Base-by-base conservation (phyloP, 352 stramenopile species). In the Aphanomyces stellatus region DNA sequence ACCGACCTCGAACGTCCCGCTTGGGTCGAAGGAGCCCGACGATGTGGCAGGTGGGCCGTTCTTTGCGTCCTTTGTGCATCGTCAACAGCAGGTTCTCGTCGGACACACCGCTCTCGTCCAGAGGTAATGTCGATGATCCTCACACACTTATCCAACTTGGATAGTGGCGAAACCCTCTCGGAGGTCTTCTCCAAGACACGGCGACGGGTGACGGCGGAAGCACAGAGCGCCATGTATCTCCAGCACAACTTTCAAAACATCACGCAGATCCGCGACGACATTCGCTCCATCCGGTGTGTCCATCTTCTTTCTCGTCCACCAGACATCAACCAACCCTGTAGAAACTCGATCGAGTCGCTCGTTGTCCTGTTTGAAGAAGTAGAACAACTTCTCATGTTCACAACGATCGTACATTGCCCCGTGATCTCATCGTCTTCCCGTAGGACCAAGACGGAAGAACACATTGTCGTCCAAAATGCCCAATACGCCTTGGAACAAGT, bases 381-480 rank as follows among this genome's bases (percentile, higher is more conserved):
- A 25, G 85, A 94, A 63, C 78, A 85, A 27, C 65, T 87, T 30
- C 69, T 94, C 4, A 72, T 85, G 53, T 80, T 11, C 17, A 33
- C 24, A 13, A 24, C 27, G 42, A 22, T 27, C 24, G 24, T 30
- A 49, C 30, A 11, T 34, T 24, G 35, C 37, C 7, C 41, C 7
- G 28, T 53, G 11, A 70, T 41, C 37, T 46, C n/a, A 2, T 46
- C 37, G n/a, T 19, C 4, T 35, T 10, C 13, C n/a, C 24, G n/a
- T 49, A 84, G 77, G 33, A 66, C 80, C 22, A 76, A 78, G 65
- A 88, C 77, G 2, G 85, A 94, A 64, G 85, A 94, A 71, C 77
- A 76, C 35, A 81, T 87, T 69, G 83, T 84, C 7, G 63, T 71
- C 1, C 78, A 91, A 69, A 94, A 94, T 56, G 85, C 85, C 2